Percentiles rank a stretch among this genome's conserved stretches.
phyloP scores from a whole-genome alignment of 2,329 filamentous ascomycete species.

The Thelonectria olida region DNA sequence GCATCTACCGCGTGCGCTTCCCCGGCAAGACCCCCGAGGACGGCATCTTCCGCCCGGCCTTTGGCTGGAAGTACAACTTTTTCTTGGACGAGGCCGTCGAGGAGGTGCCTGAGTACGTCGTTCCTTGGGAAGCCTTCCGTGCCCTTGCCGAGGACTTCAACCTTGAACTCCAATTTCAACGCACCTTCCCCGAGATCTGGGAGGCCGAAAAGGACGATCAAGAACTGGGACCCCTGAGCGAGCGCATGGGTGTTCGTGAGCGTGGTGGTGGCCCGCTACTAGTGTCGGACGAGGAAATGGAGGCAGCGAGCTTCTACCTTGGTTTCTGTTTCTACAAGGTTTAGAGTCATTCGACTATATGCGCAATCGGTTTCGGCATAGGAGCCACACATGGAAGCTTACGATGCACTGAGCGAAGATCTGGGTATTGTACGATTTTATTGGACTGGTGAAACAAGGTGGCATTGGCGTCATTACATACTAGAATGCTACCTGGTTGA shows the following conservation, averaged over 20 bases:
- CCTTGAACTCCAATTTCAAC: slow-evolving; percentile 92
- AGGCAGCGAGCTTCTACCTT: slow-evolving; percentile 90
- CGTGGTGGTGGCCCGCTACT: slow-evolving; percentile 72
- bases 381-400: not conserved
- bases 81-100: slow-evolving; percentile 96
- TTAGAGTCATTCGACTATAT: slow-evolving; percentile 47
- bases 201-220: slow-evolving; percentile 87
- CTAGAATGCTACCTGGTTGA: slow-evolving; percentile 15
- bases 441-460: slow-evolving; percentile 3
- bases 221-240: slow-evolving; percentile 83
- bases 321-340: slow-evolving; percentile 98
- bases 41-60: slow-evolving; percentile 92
- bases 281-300: slow-evolving; percentile 88
- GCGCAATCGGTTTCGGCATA: not conserved
- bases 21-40: slow-evolving; percentile 83
- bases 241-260: slow-evolving; percentile 93
- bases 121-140: slow-evolving; percentile 97
- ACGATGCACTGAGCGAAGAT: not conserved
- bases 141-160: slow-evolving; percentile 96
- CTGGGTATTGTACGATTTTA: not conserved
- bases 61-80: slow-evolving; percentile 98
- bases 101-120: slow-evolving; percentile 95
- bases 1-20: slow-evolving; percentile 90
- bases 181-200: slow-evolving; percentile 91
- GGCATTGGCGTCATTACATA: slow-evolving; percentile 32